Conservation (phyloP, 2,329 filamentous ascomycete species). For the Diaporthe sp. region DNA sequence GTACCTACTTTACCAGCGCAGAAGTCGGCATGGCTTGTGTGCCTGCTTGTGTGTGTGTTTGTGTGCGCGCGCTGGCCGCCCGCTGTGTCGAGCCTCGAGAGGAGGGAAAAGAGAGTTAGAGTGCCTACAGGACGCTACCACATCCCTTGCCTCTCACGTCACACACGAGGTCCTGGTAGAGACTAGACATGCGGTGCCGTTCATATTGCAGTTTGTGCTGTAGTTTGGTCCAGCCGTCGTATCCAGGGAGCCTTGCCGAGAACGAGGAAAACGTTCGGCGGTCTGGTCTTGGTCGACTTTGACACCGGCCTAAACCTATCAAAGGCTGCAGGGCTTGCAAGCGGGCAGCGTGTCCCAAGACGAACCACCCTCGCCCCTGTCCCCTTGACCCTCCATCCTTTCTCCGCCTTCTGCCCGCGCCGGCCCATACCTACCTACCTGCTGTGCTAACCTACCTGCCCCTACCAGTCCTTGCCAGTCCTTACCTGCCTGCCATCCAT, state of each 20-base stretch:
- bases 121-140: background rate
- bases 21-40: background rate
- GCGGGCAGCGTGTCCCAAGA: slow-evolving; percentile 35
- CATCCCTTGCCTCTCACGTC: slow-evolving; percentile 11
- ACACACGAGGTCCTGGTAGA: background rate
- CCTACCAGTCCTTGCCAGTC: slow-evolving; percentile 8
- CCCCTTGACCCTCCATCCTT: slow-evolving; percentile 35
- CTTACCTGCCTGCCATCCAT: slow-evolving; percentile 14
- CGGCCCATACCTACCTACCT: slow-evolving; percentile 4
- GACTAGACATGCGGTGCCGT: slow-evolving; percentile 1
- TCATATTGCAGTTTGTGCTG: slow-evolving; percentile 4
- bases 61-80: background rate
- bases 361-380: slow-evolving; percentile 33
- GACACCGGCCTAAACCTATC: slow-evolving; percentile 34
- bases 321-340: slow-evolving; percentile 37
- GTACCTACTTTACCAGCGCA: background rate
- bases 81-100: background rate
- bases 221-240: slow-evolving; percentile 24
- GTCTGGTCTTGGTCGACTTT: slow-evolving; percentile 34
- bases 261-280: slow-evolving; percentile 35
- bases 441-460: background rate
- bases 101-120: background rate
- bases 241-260: slow-evolving; percentile 34
- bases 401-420: slow-evolving; percentile 34
- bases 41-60: background rate